Base-by-base conservation (phyloP, 1,139 yeast genomes). In the Insectozyma bohioensis region DNA sequence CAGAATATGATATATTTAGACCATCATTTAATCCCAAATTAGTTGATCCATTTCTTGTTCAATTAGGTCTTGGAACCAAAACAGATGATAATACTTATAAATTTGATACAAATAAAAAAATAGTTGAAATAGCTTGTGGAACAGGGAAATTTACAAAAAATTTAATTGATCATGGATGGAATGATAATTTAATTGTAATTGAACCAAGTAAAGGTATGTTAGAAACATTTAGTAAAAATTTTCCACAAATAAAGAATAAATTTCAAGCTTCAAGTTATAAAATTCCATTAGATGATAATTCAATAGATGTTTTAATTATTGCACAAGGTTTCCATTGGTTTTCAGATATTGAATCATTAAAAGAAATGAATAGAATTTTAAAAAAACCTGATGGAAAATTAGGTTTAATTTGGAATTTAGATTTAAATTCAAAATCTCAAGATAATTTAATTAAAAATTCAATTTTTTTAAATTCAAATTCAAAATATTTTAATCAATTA, bases 321-420 rank as follows among this genome's bases (percentile, higher is more conserved):
- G 85, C 86, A 0, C 85, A 80, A 46, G 86, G 78, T 0, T 80
- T 75, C 52, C 86, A 80, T 46, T 80, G 86, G 86, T 80, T 80
- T 52, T 69, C 79, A 11, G 80, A 76, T 46, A 36, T 44, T 2
- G 63, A 58, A 4, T 63, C 82, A 2, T 51, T 80, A 24, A 52
- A 57, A 35, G 85, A 80, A 47, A 51, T 80, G 19, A 47, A 58
- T 24, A 58, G 85, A 17, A 77, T 79, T 0, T 59, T 80, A 43
- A n/a, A n/a, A n/a, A 75, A 72, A 44, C 59, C 62, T 3, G 30
- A 36, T 6, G 80, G 82, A 0, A 59, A 54, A 12, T 59, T 80
- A 19, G 85, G 80, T 0, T 51, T 78, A 33, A 68, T 80, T 38
- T 80, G 86, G 86, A 80, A 80, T 51, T 74, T 65, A 43, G 85